phyloP scores from a whole-genome alignment of 768 basidiomycete species.

The Lanmaoa pseudosensibilis region DNA sequence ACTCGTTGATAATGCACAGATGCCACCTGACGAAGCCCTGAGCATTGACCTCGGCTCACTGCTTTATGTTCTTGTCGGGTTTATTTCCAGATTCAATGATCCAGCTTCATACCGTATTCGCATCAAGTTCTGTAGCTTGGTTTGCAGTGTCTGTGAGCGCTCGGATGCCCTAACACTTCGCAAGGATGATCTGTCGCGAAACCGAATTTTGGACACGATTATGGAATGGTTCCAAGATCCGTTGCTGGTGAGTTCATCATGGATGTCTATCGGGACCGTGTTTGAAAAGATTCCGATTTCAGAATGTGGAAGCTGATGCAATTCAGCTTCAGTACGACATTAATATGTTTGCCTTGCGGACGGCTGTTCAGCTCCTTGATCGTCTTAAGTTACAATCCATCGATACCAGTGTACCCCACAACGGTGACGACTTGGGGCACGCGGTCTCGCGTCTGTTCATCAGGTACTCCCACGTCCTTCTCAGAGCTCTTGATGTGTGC shows the following conservation, averaged over 20 bases:
- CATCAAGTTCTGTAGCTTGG: slow-evolving; percentile 71
- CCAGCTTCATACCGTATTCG: slow-evolving; percentile 61
- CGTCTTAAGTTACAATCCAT: slow-evolving; percentile 64
- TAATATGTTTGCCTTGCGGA: slow-evolving; percentile 71
- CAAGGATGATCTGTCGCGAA: slow-evolving; percentile 65
- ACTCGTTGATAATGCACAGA: slow-evolving; percentile 69
- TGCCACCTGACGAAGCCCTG: slow-evolving; percentile 56
- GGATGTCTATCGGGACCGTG: background rate
- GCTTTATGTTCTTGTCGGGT: slow-evolving; percentile 58
- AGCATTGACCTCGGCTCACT: slow-evolving; percentile 63
- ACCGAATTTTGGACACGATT: slow-evolving; percentile 73
- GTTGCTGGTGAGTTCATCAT: slow-evolving; percentile 42
- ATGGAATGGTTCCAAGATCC: slow-evolving; percentile 74
- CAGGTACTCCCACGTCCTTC: slow-evolving; percentile 67
- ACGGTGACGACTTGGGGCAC: slow-evolving; percentile 65
- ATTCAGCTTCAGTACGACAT: slow-evolving; percentile 56
- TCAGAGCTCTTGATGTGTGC: slow-evolving; percentile 57
- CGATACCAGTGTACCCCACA: slow-evolving; percentile 48
- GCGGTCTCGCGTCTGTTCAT: slow-evolving; percentile 78
- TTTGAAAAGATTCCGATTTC: slow-evolving; percentile 1
- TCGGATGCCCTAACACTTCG: slow-evolving; percentile 60
- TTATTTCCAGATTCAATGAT: slow-evolving; percentile 63
- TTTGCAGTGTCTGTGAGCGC: slow-evolving; percentile 65
- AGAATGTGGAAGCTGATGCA: slow-evolving; percentile 41
- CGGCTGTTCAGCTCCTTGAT: slow-evolving; percentile 73